Evolutionary conservation across 202 grass and related monocot species (phyloP), one percentile per base, ranked within the genome.

Genomic region (Elaeis oleifera): DNA sequence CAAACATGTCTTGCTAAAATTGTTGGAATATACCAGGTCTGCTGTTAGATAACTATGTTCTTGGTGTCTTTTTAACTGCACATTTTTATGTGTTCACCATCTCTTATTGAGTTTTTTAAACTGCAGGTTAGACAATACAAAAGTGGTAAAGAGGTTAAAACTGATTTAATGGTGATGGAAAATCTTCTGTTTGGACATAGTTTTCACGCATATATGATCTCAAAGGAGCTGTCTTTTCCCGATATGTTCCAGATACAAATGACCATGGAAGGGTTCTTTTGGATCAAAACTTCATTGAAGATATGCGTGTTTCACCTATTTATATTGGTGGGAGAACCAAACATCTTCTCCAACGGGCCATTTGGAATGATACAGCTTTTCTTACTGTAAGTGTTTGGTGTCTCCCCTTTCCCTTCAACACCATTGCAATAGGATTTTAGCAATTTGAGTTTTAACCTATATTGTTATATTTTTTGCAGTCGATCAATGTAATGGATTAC

Each of bases 121-220:
- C 5, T 7, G 71, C 75, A 99, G 95, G 85, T 99, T 51, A 88
- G 84, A 48, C 83, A 99, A 71, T 73, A 54, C 54, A 94, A 73
- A 77, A 68, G 83, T 80, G 88, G 88, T 29, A 99, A 84, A 76
- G 94, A 99, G 67, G 61, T 80, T 24, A 94, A 80, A 63, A 90
- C 75, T 5, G 95, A 95, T 73, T 56, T 99, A 61, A 85, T 95
- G 95, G 95, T 99, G 80, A 99, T 99, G 95, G 95, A 99, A 78
- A 99, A 99, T 63, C 85, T 99, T 79, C 83, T 94, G 16, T 99
- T 84, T 65, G 95, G 95, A 19, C 85, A 78, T 66, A 85, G 80
- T 68, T 56, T 65, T 90, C 89, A 65, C 82, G 82, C 51, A 85
- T 69, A 51, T 99, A 94, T 78, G 95, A 99, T 75, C 78, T 99